Conservation (phyloP, 2,329 filamentous ascomycete genomes). For the Beauveria australis region DNA sequence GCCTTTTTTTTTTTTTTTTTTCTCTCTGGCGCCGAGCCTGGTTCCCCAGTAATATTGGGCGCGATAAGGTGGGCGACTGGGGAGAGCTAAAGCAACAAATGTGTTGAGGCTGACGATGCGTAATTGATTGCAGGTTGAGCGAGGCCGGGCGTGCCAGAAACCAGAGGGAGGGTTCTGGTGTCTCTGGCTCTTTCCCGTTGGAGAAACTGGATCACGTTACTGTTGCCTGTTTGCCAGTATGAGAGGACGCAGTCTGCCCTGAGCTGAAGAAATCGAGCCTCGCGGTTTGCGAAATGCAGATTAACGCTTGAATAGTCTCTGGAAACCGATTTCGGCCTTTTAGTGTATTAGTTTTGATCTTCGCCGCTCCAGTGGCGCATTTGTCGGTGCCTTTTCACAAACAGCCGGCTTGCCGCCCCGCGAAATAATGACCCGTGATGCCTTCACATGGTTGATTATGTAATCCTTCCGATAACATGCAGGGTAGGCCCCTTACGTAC, state of each 20-base stretch:
- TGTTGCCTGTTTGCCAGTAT: conserved; percentile 1
- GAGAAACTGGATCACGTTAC: background rate
- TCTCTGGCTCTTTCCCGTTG: background rate
- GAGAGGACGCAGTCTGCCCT: conserved; percentile 3
- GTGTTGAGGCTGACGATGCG: background rate
- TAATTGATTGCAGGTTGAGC: background rate
- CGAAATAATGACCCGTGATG: background rate
- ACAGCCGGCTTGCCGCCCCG: background rate
- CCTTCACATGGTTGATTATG: conserved; percentile 2
- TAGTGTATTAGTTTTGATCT: background rate
- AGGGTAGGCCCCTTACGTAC: background rate
- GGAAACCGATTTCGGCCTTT: background rate
- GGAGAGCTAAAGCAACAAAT: background rate
- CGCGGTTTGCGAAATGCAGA: background rate
- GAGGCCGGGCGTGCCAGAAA: background rate
- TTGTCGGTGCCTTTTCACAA: background rate
- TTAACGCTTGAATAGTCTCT: too few relatives aligned
- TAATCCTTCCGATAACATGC: background rate
- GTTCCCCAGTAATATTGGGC: background rate
- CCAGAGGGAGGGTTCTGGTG: background rate
- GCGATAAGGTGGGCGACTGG: background rate
- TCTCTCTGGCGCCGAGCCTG: background rate
- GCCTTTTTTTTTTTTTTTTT: background rate
- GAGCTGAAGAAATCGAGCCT: background rate
- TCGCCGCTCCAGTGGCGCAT: background rate